Conservation (phyloP, 495 filamentous ascomycete genomes). For the Podospora tetraspora region DNA sequence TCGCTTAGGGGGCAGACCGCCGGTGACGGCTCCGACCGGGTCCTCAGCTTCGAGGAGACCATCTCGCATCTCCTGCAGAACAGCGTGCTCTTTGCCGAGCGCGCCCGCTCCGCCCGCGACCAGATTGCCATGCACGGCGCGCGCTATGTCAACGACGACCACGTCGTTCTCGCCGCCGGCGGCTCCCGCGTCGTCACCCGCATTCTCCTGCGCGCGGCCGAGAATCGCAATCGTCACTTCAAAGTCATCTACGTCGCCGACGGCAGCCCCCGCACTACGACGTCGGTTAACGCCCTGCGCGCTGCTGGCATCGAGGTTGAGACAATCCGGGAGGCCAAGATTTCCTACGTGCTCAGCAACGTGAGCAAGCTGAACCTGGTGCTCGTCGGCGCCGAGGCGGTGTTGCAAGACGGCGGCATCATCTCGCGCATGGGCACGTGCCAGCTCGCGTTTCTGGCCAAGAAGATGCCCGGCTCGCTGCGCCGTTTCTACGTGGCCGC, state of each 20-base stretch:
- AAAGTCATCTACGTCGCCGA: conserved; percentile 80
- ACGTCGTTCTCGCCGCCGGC: conserved; percentile 79
- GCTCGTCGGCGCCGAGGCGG: conserved; percentile 89
- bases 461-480: conserved; percentile 49
- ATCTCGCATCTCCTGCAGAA: conserved; percentile 78
- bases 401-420: conserved; percentile 89
- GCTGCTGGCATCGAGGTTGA: conserved; percentile 74
- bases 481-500: conserved; percentile 88
- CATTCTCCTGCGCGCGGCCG: conserved; percentile 66
- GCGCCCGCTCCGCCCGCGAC: conserved; percentile 79
- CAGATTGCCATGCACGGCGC: conserved; percentile 75
- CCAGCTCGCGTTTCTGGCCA: conserved; percentile 79
- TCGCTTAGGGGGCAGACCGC: conserved; percentile 44
- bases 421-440: conserved; percentile 87
- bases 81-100: conserved; percentile 73
- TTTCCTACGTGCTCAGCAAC: conserved; percentile 72
- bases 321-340: conserved; percentile 67
- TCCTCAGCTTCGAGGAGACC: conserved; percentile 72
- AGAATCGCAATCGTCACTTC: conserved; percentile 56
- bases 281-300: conserved; percentile 62
- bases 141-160: conserved; percentile 69
- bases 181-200: conserved; percentile 77
- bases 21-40: conserved; percentile 44
- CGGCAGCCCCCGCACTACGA: conserved; percentile 42
- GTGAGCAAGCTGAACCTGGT: conserved; percentile 67